Percentiles rank a stretch among this genome's conserved stretches.
phyloP scores from a whole-genome alignment of 1,284 basidiomycete species.

The Quambalaria eucalypti region DNA sequence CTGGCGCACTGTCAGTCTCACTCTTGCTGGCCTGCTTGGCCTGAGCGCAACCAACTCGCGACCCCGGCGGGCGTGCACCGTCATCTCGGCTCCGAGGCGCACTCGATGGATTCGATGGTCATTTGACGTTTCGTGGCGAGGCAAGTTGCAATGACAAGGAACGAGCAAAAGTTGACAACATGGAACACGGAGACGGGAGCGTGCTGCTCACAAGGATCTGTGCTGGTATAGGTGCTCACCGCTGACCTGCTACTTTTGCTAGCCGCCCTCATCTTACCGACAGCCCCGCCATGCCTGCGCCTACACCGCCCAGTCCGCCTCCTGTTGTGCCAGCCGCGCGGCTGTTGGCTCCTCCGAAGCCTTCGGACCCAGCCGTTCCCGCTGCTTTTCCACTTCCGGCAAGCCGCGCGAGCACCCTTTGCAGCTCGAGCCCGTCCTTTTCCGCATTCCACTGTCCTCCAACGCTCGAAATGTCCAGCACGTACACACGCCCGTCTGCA shows the following conservation, averaged over 20 bases:
- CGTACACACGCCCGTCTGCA: slow-evolving; percentile 80
- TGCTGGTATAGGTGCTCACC: not conserved
- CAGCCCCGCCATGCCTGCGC: not conserved
- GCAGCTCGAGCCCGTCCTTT: slow-evolving; percentile 27
- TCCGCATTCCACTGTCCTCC: slow-evolving; percentile 12
- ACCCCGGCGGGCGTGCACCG: too few species aligned
- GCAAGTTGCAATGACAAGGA: too few species aligned
- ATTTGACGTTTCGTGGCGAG: too few species aligned
- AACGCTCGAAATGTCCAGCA: slow-evolving; percentile 57
- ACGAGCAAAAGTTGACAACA: too few species aligned
- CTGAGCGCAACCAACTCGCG: too few species aligned
- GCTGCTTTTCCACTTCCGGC: not conserved
- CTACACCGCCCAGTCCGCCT: not conserved
- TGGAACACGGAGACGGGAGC: too few species aligned
- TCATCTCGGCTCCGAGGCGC: too few species aligned
- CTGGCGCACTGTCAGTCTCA: too few species aligned
- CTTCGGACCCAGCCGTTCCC: not conserved
- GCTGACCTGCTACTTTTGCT: not conserved
- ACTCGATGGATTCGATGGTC: too few species aligned
- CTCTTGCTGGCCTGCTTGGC: too few species aligned
- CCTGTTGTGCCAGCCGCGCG: not conserved
- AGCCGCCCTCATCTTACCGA: not conserved
- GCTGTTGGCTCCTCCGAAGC: not conserved
- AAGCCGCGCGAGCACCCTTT: not conserved
- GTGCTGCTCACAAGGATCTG: not conserved